These are phyloP conservation scores for Fusarium avenaceum DNA, from an alignment of 2,329 filamentous ascomycete genomes.

Conservation along the genomic window DNA sequence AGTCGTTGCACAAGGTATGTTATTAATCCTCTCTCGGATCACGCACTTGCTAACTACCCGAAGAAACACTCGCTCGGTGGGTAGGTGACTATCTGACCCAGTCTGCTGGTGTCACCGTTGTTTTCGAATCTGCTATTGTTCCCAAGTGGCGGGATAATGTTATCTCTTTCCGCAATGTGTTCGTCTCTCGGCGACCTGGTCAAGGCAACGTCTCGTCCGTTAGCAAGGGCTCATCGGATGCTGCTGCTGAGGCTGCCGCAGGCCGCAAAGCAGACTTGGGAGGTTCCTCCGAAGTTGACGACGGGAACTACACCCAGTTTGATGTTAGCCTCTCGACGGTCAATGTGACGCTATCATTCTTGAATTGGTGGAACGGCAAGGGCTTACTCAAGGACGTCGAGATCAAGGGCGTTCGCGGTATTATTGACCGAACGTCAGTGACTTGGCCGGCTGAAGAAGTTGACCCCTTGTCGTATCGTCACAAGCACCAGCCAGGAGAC, in stretches of 20 bases:
- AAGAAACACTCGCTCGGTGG: constrained; percentile 92
- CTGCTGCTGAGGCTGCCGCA: constrained; percentile 87
- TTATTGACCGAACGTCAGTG: constrained; percentile 90
- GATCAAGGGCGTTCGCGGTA: constrained; percentile 91
- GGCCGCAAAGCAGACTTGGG: constrained; percentile 65
- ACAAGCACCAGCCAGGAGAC: constrained; percentile 89
- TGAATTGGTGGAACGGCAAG: constrained; percentile 99
- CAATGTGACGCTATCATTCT: constrained; percentile 94
- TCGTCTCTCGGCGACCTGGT: constrained; percentile 90
- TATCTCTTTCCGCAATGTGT: constrained; percentile 96
- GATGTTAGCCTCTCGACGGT: constrained; percentile 95
- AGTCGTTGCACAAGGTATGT: constrained; percentile 88
- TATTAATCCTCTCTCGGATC: not conserved
- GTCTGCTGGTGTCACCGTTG: constrained; percentile 90
- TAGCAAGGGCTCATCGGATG: constrained; percentile 90
- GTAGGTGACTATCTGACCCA: constrained; percentile 95
- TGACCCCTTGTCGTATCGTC: constrained; percentile 88
- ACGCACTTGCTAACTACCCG: not conserved
- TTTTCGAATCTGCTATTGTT: constrained; percentile 98
- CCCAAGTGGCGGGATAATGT: constrained; percentile 96
- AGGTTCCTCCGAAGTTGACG: constrained; percentile 60
- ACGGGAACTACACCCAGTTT: constrained; percentile 98
- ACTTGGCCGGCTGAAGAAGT: constrained; percentile 72
- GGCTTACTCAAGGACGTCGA: constrained; percentile 92
- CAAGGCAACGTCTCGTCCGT: constrained; percentile 81